Percentiles rank a stretch among this genome's conserved stretches.
These are phyloP conservation scores for Naganishia liquefaciens DNA, from an alignment of 1,284 basidiomycete species.

Conservation along the genomic window DNA sequence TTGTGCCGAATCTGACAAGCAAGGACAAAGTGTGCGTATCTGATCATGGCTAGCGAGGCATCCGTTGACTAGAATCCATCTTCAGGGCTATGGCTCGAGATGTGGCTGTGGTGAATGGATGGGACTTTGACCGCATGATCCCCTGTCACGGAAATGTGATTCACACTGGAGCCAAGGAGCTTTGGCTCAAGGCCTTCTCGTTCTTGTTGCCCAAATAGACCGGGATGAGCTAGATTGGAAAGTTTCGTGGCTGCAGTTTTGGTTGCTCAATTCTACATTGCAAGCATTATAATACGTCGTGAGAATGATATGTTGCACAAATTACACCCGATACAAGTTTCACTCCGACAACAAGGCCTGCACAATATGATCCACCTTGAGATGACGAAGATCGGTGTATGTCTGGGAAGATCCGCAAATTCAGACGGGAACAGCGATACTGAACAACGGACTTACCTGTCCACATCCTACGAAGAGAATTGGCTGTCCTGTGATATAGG, in stretches of 20 bases:
- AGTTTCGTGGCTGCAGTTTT: neutral
- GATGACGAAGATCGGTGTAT: conserved; percentile 86
- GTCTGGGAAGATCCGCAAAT: conserved; percentile 61
- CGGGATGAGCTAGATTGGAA: neutral
- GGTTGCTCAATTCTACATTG: neutral
- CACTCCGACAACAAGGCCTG: conserved; percentile 67
- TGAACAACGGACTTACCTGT: conserved; percentile 62
- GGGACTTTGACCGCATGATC: conserved; percentile 88
- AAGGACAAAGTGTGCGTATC: conserved; percentile 64
- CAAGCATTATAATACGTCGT: conserved; percentile 11
- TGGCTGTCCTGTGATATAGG: conserved; percentile 93
- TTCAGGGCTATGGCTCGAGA: conserved; percentile 71
- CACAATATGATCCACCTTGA: conserved; percentile 89
- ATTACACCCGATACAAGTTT: too few relatives aligned
- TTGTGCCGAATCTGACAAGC: conserved; percentile 59
- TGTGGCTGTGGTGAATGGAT: conserved; percentile 68
- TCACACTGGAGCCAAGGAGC: conserved; percentile 68
- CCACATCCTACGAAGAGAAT: conserved; percentile 96
- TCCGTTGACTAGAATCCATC: neutral
- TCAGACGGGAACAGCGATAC: neutral
- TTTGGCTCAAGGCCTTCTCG: conserved; percentile 61
- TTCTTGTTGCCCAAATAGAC: conserved; percentile 33
- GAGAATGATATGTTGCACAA: neutral
- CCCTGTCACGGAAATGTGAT: conserved; percentile 91
- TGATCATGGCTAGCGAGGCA: neutral